Conservation (phyloP, 129 eudicot species). For the Rutidosis leptorrhynchoides region DNA sequence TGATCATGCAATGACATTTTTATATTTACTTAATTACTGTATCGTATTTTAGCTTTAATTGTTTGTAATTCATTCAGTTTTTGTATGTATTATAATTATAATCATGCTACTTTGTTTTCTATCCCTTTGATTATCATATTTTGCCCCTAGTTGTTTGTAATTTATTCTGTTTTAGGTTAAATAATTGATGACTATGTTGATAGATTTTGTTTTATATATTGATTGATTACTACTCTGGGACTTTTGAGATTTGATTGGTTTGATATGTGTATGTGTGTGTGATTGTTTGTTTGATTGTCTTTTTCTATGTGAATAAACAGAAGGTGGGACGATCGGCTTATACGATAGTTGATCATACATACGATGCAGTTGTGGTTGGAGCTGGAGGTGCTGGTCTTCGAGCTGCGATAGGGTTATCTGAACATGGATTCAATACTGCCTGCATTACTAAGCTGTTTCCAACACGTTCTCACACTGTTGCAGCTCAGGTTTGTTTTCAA, state of each 20-base stretch:
- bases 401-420: slow-evolving; percentile 95
- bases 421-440: slow-evolving; percentile 97
- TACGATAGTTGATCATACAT: slow-evolving; percentile 92
- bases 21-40: neutral
- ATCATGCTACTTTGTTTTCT: neutral
- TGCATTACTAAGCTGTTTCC: slow-evolving; percentile 98
- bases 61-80: neutral
- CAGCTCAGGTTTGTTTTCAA: slow-evolving; percentile 71
- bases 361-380: slow-evolving; percentile 97
- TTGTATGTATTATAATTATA: neutral
- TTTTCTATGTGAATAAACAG: slow-evolving; percentile 35
- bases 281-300: slow-evolving; percentile 15
- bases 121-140: neutral
- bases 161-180: slow-evolving; percentile 8
- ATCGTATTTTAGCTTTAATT: no score
- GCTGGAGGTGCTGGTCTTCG: slow-evolving; percentile 99
- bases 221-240: slow-evolving; percentile 7
- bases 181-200: neutral
- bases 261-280: slow-evolving; percentile 20
- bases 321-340: slow-evolving; percentile 55
- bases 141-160: neutral
- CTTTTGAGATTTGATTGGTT: slow-evolving; percentile 20
- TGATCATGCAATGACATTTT: slow-evolving; percentile 17
- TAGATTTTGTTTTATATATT: slow-evolving; percentile 15
- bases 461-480: slow-evolving; percentile 97